Percentiles rank a stretch among this genome's conserved stretches.
Evolutionary conservation across 2,329 filamentous ascomycete species (phyloP).

Genomic region (Sporothrix mexicana): DNA sequence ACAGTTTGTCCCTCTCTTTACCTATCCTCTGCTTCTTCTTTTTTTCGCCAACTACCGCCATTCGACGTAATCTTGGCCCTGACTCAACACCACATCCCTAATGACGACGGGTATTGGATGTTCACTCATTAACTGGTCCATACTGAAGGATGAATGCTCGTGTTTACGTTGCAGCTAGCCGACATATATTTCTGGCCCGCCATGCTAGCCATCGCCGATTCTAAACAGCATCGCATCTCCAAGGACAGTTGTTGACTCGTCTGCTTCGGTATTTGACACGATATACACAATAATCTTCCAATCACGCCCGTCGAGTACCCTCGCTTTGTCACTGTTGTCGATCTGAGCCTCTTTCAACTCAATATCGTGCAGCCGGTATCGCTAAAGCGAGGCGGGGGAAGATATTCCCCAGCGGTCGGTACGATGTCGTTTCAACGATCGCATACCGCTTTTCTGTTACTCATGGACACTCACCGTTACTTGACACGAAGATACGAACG

Average conservation of each 20-base stretch:
- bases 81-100: no score
- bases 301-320: background rate
- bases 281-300: background rate
- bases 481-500: background rate
- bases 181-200: background rate
- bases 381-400: background rate
- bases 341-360: background rate
- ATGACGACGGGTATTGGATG: no score
- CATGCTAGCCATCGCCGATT: background rate
- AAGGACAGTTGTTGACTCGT: background rate
- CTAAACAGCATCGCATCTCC: background rate
- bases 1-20: no score
- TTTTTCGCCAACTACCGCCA: no score
- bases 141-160: background rate
- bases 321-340: background rate
- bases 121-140: no score
- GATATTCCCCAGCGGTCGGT: background rate
- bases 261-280: background rate
- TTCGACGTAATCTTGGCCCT: no score
- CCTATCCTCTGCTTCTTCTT: no score
- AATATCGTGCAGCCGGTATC: conserved; percentile 20
- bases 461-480: background rate
- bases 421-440: background rate
- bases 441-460: conserved; percentile 1
- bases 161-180: background rate